phyloP scores from a whole-genome alignment of 208 protist genomes.

The Leishmania gerbilli region DNA sequence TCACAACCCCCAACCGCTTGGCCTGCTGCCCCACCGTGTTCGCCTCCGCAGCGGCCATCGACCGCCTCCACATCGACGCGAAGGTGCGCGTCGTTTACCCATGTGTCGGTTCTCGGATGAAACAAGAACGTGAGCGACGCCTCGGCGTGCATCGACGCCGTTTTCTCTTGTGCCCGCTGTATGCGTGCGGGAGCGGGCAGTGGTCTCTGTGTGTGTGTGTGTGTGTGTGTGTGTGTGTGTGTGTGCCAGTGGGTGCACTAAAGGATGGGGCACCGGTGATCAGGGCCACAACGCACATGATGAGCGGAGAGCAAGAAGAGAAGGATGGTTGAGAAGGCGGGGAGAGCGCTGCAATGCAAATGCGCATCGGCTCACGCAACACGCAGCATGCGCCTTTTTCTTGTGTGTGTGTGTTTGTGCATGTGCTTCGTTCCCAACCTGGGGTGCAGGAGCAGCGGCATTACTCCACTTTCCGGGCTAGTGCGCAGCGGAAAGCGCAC shows the following conservation, averaged over 20 bases:
- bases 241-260: neutral
- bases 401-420: too few relatives aligned
- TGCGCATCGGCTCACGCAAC: neutral
- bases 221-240: too few relatives aligned
- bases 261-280: neutral
- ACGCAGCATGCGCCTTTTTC: neutral
- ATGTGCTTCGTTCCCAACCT: neutral
- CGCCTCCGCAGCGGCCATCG: neutral
- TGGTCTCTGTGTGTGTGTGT: neutral
- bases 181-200: neutral
- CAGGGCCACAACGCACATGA: neutral
- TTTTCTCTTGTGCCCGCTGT: neutral
- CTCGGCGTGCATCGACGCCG: slow-evolving; percentile 17
- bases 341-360: neutral
- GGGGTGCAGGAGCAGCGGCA: neutral
- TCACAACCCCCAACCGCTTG: neutral
- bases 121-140: slow-evolving; percentile 11
- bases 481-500: neutral
- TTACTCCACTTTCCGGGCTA: neutral
- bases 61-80: slow-evolving; percentile 2
- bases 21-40: neutral
- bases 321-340: neutral
- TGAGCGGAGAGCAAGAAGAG: neutral
- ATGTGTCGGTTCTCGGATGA: slow-evolving; percentile 1
- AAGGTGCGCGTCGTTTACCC: slow-evolving; percentile 12